Base-by-base conservation (phyloP, 768 basidiomycete genomes). In the Lactarius pseudohatsudake region DNA sequence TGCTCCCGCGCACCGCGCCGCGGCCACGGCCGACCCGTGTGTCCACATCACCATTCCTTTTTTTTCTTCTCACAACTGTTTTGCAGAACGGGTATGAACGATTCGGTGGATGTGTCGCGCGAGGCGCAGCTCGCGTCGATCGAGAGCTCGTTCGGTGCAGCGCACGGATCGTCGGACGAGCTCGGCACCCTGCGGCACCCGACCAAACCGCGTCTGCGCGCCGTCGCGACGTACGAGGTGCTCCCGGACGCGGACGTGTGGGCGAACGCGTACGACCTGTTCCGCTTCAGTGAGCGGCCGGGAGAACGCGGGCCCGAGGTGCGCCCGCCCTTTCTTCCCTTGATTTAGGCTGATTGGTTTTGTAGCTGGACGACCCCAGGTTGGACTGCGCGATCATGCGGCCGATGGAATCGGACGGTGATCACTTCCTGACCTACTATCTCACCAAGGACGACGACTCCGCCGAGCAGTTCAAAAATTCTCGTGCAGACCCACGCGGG, bases 211-310 rank as follows among this genome's bases (percentile, higher is more conserved):
- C 79, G 82, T 38, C 79, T 94, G 10, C 85, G 82, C 0, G 93
- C 94, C 3, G 82, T 91, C 57, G 91, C 92, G 72, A 87, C 89
- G 9, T 95, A 86, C 76, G 89, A 94, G 69, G 79, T 96, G 62
- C 81, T 94, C 15, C 94, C 94, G 0, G 93, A 96, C 72, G 82
- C 84, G 4, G 87, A 90, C 67, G 87, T 94, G 43, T 96, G 93
- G 92, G 86, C 91, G 50, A 96, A 93, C 73, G 89, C 89, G 68
- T 93, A 94, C 74, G 92, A 94, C 75, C 75, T 95, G 61, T 93
- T 94, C 81, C 80, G 88, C 65, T 94, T 95, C 74, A 87, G 87
- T 13, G 92, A 95, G 74, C 80, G 92, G 22, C 92, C 92, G 18
- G 92, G 92, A n/a, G 92, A 94, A 64, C 80, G 87, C 55, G 72